Conservation (phyloP, 1,284 basidiomycete species). For the Marasmius fiardii region DNA sequence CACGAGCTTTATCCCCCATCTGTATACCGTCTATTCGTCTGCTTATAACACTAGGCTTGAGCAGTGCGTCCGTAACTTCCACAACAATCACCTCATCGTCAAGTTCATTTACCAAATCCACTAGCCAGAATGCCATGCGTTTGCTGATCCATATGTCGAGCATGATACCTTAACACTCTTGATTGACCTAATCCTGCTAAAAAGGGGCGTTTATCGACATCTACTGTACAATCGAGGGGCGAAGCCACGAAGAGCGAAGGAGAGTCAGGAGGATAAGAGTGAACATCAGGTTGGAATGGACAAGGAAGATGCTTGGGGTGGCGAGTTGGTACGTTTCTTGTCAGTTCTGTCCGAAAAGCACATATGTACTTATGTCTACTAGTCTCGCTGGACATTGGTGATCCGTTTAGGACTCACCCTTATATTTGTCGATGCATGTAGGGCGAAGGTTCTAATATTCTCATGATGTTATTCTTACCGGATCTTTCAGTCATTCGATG, state of each 20-base stretch:
- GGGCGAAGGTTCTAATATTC: constrained; percentile 23
- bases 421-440: constrained; percentile 68
- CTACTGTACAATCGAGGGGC: constrained; percentile 85
- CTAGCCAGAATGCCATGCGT: constrained; percentile 61
- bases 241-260: constrained; percentile 46
- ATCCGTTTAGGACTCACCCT: constrained; percentile 54
- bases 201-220: constrained; percentile 85
- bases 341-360: not conserved
- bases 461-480: constrained; percentile 1
- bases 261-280: constrained; percentile 12
- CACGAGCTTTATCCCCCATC: constrained; percentile 59
- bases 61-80: constrained; percentile 53
- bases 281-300: constrained; percentile 10
- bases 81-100: not conserved
- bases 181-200: constrained; percentile 85
- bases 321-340: constrained; percentile 15
- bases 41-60: constrained; percentile 79
- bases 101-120: not conserved
- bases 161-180: constrained; percentile 77
- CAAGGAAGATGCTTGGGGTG: constrained; percentile 11
- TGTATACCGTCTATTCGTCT: constrained; percentile 87
- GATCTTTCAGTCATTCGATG: constrained; percentile 65
- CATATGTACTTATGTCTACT: not conserved
- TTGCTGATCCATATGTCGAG: constrained; percentile 90
- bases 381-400: constrained; percentile 59